These are phyloP conservation scores for Pythium volutum DNA, from an alignment of 352 stramenopile species.

Conservation along the genomic window DNA sequence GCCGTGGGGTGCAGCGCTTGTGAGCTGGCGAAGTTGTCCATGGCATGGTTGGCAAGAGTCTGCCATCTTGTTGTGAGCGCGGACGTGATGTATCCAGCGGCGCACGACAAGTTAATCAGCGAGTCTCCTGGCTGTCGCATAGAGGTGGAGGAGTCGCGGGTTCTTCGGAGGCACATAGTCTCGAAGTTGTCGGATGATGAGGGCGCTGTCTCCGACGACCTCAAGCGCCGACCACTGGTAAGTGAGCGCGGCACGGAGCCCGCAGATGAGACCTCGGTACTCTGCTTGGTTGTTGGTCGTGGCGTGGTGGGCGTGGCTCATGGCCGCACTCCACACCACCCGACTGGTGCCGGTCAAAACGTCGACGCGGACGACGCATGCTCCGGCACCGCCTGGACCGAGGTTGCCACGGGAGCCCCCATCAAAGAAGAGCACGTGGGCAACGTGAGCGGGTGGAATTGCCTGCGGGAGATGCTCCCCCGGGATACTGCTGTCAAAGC, in stretches of 20 bases:
- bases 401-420: constrained; percentile 4
- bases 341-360: neutral
- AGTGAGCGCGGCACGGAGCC: neutral
- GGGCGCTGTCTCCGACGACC: constrained; percentile 3
- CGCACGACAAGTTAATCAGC: neutral
- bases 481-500: too few relatives aligned
- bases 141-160: neutral
- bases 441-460: neutral
- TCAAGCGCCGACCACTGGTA: neutral
- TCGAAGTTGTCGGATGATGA: neutral
- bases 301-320: neutral
- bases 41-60: constrained; percentile 2
- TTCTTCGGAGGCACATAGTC: neutral
- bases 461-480: neutral
- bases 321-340: neutral
- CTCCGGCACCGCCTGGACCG: neutral
- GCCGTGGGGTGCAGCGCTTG: neutral
- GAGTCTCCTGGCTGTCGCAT: neutral
- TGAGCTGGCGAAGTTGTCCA: neutral
- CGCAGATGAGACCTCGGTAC: neutral
- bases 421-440: constrained; percentile 8
- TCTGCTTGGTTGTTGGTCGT: constrained; percentile 14
- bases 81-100: constrained; percentile 8
- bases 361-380: neutral
- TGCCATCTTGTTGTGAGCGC: constrained; percentile 8